A percentile compares a stretch with the other conserved stretches of the same genome.
Conservation (phyloP, 257 asterid genomes). For the Solanum virginianum region DNA sequence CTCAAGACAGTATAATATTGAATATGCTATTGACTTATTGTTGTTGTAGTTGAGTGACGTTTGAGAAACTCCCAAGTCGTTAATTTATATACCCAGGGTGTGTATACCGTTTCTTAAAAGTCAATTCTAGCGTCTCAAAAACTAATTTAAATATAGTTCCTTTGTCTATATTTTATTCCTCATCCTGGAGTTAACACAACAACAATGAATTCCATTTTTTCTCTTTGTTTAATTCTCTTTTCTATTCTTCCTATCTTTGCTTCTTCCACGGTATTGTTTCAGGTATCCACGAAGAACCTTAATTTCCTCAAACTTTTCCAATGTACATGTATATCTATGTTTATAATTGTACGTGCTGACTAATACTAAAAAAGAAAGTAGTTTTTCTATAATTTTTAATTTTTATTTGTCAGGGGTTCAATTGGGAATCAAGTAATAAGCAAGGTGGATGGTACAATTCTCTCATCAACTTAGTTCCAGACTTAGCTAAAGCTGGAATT, state of each 20-base stretch:
- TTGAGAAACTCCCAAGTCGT: background rate
- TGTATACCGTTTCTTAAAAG: background rate
- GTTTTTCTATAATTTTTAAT: background rate
- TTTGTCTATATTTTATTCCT: background rate
- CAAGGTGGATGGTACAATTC: constrained; percentile 65
- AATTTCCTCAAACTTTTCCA: background rate
- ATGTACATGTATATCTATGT: background rate
- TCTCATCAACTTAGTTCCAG: constrained; percentile 31
- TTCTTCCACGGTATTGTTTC: constrained; percentile 31
- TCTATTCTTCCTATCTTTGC: constrained; percentile 8
- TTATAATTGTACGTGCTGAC: background rate
- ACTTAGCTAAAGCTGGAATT: constrained; percentile 52
- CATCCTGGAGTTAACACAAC: background rate
- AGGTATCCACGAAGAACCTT: constrained; percentile 17
- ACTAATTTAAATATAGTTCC: background rate
- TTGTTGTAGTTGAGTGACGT: background rate
- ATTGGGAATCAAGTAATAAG: constrained; percentile 44
- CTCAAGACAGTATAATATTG: too few species aligned
- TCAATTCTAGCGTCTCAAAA: background rate
- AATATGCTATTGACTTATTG: too few species aligned
- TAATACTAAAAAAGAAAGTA: background rate
- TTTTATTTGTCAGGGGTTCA: constrained; percentile 38
- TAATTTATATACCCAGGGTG: background rate
- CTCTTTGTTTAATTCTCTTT: constrained; percentile 2
- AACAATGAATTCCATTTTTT: constrained; percentile 7